Percentiles rank a stretch among this genome's conserved stretches.
Evolutionary conservation across 2,329 filamentous ascomycete species (phyloP).

Genomic region (Diplodia mutila): DNA sequence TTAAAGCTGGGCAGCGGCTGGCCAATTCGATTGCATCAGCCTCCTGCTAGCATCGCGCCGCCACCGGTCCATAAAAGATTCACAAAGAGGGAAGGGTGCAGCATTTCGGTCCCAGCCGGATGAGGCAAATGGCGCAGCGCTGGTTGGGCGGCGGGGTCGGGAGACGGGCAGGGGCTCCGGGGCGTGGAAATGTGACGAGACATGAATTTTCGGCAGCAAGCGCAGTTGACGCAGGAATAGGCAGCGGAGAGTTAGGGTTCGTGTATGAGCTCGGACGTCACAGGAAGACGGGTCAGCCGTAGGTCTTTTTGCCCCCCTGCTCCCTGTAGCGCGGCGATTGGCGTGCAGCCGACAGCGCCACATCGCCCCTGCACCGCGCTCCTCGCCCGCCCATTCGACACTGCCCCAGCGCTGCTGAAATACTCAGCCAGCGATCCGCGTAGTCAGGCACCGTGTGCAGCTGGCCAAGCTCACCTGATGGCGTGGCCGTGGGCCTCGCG

Average conservation of each 20-base stretch:
- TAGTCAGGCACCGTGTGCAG: conserved; percentile 22
- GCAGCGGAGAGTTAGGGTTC: conserved; percentile 22
- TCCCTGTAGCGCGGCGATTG: conserved; percentile 23
- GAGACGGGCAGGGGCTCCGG: conserved; percentile 18
- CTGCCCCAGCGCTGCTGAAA: background rate
- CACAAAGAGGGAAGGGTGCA: conserved; percentile 2
- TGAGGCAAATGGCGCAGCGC: background rate
- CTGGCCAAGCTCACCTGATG: conserved; percentile 12
- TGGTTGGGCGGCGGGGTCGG: conserved; percentile 16
- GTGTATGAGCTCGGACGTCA: conserved; percentile 16
- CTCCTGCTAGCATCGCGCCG: conserved; percentile 10
- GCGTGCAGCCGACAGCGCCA: conserved; percentile 19
- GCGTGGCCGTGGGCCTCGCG: conserved; percentile 4
- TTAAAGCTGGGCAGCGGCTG: conserved; percentile 5
- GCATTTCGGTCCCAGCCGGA: conserved; percentile 4
- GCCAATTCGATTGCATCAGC: conserved; percentile 13
- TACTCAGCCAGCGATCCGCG: background rate
- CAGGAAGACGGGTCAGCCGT: conserved; percentile 13
- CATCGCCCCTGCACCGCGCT: conserved; percentile 10
- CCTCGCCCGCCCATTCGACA: conserved; percentile 4
- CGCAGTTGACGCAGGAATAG: conserved; percentile 25
- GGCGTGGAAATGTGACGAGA: conserved; percentile 1
- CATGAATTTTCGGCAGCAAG: conserved; percentile 22
- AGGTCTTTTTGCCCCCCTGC: conserved; percentile 12
- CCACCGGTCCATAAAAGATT: conserved; percentile 23